These are phyloP conservation scores for Ogataea dorogensis DNA, from an alignment of 805 yeast genomes.

Conservation along the genomic window DNA sequence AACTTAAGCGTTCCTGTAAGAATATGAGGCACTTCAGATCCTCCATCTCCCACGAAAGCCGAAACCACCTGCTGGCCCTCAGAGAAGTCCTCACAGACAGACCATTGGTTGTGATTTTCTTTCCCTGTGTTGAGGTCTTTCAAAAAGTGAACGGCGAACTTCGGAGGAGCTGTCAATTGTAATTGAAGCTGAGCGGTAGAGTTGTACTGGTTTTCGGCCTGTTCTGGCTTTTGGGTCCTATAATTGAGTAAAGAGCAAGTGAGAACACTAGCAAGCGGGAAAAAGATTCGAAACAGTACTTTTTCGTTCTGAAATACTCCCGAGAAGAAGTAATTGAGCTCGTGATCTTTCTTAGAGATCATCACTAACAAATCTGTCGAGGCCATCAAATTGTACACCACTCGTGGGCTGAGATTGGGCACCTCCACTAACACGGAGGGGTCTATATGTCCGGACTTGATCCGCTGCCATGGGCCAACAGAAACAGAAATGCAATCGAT, in stretches of 20 bases:
- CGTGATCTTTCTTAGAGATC: conserved; percentile 65
- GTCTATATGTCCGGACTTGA: conserved; percentile 59
- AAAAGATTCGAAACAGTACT: conserved; percentile 70
- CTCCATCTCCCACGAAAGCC: conserved; percentile 59
- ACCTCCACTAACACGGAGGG: conserved; percentile 42
- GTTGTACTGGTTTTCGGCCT: conserved; percentile 38
- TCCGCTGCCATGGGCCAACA: conserved; percentile 80
- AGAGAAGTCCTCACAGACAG: conserved; percentile 79
- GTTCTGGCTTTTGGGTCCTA: conserved; percentile 31
- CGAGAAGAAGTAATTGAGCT: conserved; percentile 74
- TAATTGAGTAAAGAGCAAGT: conserved; percentile 56
- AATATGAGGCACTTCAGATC: conserved; percentile 65
- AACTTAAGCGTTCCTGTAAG: conserved; percentile 50
- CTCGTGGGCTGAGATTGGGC: conserved; percentile 64
- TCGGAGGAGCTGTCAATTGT: conserved; percentile 54
- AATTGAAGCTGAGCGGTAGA: conserved; percentile 37
- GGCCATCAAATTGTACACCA: conserved; percentile 61
- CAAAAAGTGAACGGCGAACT: conserved; percentile 73
- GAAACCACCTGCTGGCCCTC: conserved; percentile 78
- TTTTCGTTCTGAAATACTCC: conserved; percentile 67
- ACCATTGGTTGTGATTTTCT: conserved; percentile 64
- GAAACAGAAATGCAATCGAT: conserved; percentile 66
- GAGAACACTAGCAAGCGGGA: conserved; percentile 58
- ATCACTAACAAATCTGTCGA: conserved; percentile 71
- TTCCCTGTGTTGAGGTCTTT: conserved; percentile 46